These are phyloP conservation scores for Penicillium sp. DNA, from an alignment of 2,329 filamentous ascomycete species.

Conservation along the genomic window DNA sequence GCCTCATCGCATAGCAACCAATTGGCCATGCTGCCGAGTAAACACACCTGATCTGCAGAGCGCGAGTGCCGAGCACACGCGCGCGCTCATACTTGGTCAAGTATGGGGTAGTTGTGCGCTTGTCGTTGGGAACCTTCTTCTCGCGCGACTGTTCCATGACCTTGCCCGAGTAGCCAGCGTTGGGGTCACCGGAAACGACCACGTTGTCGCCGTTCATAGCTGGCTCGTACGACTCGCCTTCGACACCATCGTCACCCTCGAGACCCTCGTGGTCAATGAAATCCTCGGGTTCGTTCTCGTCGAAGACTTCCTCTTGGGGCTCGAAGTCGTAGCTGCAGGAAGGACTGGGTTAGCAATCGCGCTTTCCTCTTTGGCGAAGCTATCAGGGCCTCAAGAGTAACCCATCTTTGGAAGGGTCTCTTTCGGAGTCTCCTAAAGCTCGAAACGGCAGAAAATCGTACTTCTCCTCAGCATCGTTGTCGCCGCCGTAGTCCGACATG, in stretches of 20 bases:
- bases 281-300: conserved; percentile 69
- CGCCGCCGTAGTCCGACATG: conserved; percentile 78
- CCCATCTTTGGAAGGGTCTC: conserved; percentile 23
- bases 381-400: conserved; percentile 11
- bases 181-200: conserved; percentile 59
- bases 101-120: conserved; percentile 92
- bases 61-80: conserved; percentile 88
- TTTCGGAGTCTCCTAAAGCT: conserved; percentile 23
- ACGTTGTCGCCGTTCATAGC: conserved; percentile 49
- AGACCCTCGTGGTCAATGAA: conserved; percentile 63
- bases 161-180: conserved; percentile 56
- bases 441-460: conserved; percentile 47
- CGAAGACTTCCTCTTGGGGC: conserved; percentile 68
- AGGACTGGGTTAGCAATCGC: conserved; percentile 35
- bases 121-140: conserved; percentile 88
- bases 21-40: conserved; percentile 57
- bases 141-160: conserved; percentile 65
- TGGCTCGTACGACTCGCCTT: conserved; percentile 45
- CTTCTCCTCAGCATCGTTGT: conserved; percentile 67
- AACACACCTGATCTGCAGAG: conserved; percentile 89
- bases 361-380: conserved; percentile 18
- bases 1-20: background rate
- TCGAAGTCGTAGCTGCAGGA: conserved; percentile 55
- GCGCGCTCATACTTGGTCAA: conserved; percentile 99
- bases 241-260: conserved; percentile 61